Evolutionary conservation across 768 basidiomycete species (phyloP).

Genomic region (Mycena albidolilacea): DNA sequence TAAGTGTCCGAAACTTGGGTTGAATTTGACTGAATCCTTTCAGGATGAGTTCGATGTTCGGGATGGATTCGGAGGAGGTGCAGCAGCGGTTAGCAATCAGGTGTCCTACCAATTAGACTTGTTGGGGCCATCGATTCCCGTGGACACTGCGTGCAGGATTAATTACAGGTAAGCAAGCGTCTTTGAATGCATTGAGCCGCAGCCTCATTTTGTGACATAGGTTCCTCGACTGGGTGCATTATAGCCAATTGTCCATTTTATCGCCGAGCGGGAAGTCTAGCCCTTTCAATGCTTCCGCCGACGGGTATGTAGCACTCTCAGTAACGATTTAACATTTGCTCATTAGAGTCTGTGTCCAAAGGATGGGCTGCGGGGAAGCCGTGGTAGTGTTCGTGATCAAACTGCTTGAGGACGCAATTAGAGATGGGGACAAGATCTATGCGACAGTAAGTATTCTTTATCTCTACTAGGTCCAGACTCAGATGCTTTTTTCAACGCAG

Average conservation of each 20-base stretch:
- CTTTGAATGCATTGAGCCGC: background rate
- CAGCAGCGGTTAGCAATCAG: conserved; percentile 56
- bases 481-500: background rate
- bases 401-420: conserved; percentile 46
- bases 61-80: conserved; percentile 27
- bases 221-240: conserved; percentile 54
- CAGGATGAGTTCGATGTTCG: conserved; percentile 53
- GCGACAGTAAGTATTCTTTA: conserved; percentile 39
- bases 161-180: conserved; percentile 52
- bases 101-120: conserved; percentile 59
- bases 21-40: background rate
- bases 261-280: conserved; percentile 60
- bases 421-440: conserved; percentile 50
- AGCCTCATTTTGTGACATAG: conserved; percentile 36
- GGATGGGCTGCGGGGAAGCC: conserved; percentile 49
- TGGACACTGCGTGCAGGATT: conserved; percentile 66
- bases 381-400: conserved; percentile 50
- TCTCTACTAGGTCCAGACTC: background rate
- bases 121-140: conserved; percentile 64
- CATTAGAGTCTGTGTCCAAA: conserved; percentile 8
- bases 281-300: conserved; percentile 59
- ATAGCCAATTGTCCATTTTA: conserved; percentile 55
- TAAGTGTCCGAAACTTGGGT: conserved; percentile 34
- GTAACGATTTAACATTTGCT: background rate
- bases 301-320: conserved; percentile 51